Conservation (phyloP, 192 early-diverging fungal species). For the Coemansia sp. region DNA sequence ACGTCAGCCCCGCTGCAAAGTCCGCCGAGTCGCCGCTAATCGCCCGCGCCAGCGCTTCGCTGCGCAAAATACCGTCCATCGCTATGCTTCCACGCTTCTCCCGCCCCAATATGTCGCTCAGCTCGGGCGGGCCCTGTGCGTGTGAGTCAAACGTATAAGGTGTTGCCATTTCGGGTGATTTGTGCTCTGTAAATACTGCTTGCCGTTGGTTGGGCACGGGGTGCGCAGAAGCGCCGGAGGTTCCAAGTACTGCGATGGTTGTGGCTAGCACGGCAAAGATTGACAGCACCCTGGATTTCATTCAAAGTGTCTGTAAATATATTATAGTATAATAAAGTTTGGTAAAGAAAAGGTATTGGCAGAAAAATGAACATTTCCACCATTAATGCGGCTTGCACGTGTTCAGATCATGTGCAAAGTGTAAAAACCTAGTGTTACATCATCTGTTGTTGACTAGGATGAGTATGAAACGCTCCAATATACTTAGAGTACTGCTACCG, state of each 20-base stretch:
- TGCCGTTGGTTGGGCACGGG: constrained; percentile 27
- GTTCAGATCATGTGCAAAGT: too few relatives aligned
- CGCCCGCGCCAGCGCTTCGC: constrained; percentile 44
- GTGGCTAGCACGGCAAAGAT: constrained; percentile 16
- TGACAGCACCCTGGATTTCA: constrained; percentile 3
- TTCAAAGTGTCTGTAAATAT: neutral
- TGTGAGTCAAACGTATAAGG: constrained; percentile 39
- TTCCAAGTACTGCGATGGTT: constrained; percentile 12
- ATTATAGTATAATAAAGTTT: too few relatives aligned
- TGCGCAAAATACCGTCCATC: constrained; percentile 45
- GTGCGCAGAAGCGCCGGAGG: constrained; percentile 12
- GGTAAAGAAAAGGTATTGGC: too few relatives aligned
- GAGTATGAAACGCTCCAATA: too few relatives aligned
- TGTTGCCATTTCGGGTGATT: constrained; percentile 9
- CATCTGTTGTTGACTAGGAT: too few relatives aligned
- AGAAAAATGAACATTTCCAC: neutral
- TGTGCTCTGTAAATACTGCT: constrained; percentile 21
- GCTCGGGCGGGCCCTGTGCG: constrained; percentile 27
- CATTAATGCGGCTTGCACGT: neutral
- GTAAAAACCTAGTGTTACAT: too few relatives aligned
- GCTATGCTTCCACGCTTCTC: constrained; percentile 49
- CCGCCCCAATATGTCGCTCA: constrained; percentile 39
- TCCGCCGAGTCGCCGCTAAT: constrained; percentile 47
- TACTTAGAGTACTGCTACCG: too few relatives aligned
- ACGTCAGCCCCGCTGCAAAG: constrained; percentile 38